Evolutionary conservation across 805 yeast species (phyloP), one percentile per base, ranked within the genome.

Genomic region (Saccharomycopsis guyanensis): DNA sequence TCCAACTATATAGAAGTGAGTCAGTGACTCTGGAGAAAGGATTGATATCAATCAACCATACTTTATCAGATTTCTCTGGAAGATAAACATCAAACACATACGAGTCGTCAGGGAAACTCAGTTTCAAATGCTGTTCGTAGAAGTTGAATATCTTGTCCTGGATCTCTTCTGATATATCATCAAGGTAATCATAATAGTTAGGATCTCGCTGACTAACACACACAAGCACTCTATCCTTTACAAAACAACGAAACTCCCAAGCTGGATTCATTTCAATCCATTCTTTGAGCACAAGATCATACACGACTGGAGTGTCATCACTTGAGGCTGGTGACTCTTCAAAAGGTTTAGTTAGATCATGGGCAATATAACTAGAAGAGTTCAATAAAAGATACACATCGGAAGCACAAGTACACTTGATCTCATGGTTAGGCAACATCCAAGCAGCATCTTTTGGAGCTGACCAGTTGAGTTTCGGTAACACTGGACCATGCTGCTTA

Each of bases 401-500:
- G 33, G 80, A 73, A 0, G 82, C 78, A 27, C 72, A 73, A 13
- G 65, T 69, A 57, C 97, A 89, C 57, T 76, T 73, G 73, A 83
- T 74, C 2, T 86, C 72, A 56, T 86, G 85, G 27, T 83, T 78
- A 2, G 93, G 73, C 57, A 84, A 65, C 18, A 93, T 91, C 98
- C 97, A 93, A 0, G 80, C 75, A 1, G 97, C 86, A 64, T 93
- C 99, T 58, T 80, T 82, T 1, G 99, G 98, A 1, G 96, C 84
- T 0, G 97, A 87, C 98, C 98, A 93, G 67, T 93, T 93, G 55
- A 91, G 66, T 58, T 93, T 93, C 1, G 97, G 97, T 1, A 86
- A 72, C 2, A 88, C 86, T 1, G 76, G 65, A 0, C 83, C 82
- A 40, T 73, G 66, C 37, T 70, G 66, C 2, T 53, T 50, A 12